These are phyloP conservation scores for Cucurbitaria berberidis DNA, from an alignment of 2,329 filamentous ascomycete species.

Conservation along the genomic window DNA sequence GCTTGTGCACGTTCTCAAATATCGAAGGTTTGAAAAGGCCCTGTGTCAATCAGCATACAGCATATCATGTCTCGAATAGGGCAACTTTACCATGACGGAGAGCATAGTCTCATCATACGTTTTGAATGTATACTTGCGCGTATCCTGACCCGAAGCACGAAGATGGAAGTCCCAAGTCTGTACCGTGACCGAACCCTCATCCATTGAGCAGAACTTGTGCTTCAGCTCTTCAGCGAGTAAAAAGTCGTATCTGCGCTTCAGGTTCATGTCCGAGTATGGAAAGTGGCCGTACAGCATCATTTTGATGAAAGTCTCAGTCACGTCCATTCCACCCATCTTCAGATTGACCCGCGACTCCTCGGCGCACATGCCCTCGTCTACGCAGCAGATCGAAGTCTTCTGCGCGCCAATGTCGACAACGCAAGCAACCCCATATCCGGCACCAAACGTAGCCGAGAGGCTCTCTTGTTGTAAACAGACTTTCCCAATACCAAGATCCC, in stretches of 20 bases:
- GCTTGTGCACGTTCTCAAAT: slow-evolving; percentile 82
- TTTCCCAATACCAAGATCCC: slow-evolving; percentile 85
- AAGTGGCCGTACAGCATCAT: slow-evolving; percentile 99
- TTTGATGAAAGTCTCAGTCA: slow-evolving; percentile 93
- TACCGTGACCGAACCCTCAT: slow-evolving; percentile 86
- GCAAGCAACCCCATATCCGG: slow-evolving; percentile 90
- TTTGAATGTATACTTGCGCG: slow-evolving; percentile 93
- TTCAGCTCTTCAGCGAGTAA: slow-evolving; percentile 94
- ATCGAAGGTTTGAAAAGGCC: slow-evolving; percentile 90
- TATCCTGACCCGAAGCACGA: slow-evolving; percentile 84
- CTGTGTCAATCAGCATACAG: slow-evolving; percentile 36
- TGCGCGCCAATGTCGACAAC: slow-evolving; percentile 96
- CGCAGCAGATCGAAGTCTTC: slow-evolving; percentile 96
- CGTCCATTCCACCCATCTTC: slow-evolving; percentile 90
- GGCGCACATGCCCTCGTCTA: slow-evolving; percentile 93
- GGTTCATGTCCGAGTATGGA: slow-evolving; percentile 92
- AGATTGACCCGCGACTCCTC: slow-evolving; percentile 95
- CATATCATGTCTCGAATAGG: not conserved
- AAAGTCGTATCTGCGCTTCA: slow-evolving; percentile 88
- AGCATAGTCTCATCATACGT: slow-evolving; percentile 95
- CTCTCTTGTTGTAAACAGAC: slow-evolving; percentile 97
- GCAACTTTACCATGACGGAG: slow-evolving; percentile 71
- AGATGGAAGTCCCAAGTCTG: slow-evolving; percentile 91
- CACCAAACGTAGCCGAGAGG: slow-evolving; percentile 91
- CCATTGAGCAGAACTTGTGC: slow-evolving; percentile 89